phyloP scores from a whole-genome alignment of 106 monocot species.

The Apostasia shenzhenica region DNA sequence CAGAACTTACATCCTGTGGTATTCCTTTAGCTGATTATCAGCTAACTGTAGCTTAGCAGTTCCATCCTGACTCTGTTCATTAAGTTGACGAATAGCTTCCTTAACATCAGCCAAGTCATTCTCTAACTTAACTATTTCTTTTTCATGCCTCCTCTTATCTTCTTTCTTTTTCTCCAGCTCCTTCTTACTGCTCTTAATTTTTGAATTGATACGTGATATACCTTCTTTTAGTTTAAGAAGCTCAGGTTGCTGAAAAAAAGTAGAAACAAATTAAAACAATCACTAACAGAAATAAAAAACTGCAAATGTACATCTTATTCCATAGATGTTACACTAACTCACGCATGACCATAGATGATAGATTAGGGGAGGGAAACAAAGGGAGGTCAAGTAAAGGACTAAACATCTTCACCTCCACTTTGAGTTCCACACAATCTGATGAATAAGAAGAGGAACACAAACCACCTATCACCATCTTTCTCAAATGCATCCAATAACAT shows the following conservation, averaged over 20 bases:
- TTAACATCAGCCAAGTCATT: conserved; percentile 56
- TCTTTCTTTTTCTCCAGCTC: conserved; percentile 87
- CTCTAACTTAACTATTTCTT: conserved; percentile 60
- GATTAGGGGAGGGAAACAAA: no score
- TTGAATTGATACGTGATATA: conserved; percentile 90
- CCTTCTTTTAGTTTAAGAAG: conserved; percentile 94
- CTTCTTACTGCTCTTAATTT: conserved; percentile 95
- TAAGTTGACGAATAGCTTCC: conserved; percentile 39
- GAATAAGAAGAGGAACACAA: no score
- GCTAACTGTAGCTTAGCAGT: conserved; percentile 82
- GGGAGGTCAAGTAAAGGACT: no score
- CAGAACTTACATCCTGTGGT: conserved; percentile 73
- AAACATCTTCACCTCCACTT: no score
- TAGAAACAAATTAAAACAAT: not conserved
- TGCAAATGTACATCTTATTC: no score
- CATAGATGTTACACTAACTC: no score
- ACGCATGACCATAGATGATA: no score
- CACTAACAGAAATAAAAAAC: not conserved
- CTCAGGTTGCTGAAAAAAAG: conserved; percentile 86
- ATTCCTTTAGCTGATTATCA: conserved; percentile 72
- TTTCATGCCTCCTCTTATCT: conserved; percentile 67
- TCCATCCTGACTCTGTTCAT: conserved; percentile 59
- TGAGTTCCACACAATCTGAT: no score
- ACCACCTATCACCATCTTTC: no score
- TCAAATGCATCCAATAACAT: no score